A percentile compares a stretch with the other conserved stretches of the same genome.
Conservation (phyloP, 2,329 filamentous ascomycete species). For the Cercospora sp. region DNA sequence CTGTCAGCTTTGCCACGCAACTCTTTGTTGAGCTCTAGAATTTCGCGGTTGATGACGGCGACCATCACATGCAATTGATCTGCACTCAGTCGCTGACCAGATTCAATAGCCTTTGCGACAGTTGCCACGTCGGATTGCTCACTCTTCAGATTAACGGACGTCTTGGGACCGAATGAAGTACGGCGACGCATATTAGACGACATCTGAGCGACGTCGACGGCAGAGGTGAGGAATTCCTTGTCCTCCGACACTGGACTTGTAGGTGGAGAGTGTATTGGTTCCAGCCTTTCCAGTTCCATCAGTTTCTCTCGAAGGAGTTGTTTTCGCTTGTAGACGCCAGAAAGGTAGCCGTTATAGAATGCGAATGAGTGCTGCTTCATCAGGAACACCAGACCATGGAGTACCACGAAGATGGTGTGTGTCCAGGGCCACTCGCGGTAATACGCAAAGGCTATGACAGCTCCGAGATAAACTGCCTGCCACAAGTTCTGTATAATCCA, state of each 20-base stretch:
- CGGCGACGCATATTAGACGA: constrained; percentile 27
- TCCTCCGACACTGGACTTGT: constrained; percentile 37
- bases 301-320: constrained; percentile 52
- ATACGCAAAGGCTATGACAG: constrained; percentile 65
- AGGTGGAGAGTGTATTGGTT: constrained; percentile 44
- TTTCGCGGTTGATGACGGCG: constrained; percentile 66
- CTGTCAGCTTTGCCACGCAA: constrained; percentile 62
- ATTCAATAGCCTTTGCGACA: constrained; percentile 64
- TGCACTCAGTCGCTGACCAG: constrained; percentile 59
- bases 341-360: constrained; percentile 71
- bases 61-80: constrained; percentile 66
- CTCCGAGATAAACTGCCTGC: constrained; percentile 65
- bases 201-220: constrained; percentile 26
- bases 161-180: constrained; percentile 42
- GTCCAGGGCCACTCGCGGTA: constrained; percentile 80
- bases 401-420: constrained; percentile 74
- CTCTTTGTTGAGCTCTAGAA: constrained; percentile 65
- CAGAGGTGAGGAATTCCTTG: constrained; percentile 22
- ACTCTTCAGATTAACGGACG: constrained; percentile 47
- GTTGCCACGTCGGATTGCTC: constrained; percentile 60
- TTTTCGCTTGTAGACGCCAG: constrained; percentile 58
- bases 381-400: constrained; percentile 72
- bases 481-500: constrained; percentile 77
- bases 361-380: constrained; percentile 85
- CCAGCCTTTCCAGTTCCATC: constrained; percentile 58